These are phyloP conservation scores for Toxoplasma gondii DNA, from an alignment of 169 alveolate genomes.

Conservation along the genomic window DNA sequence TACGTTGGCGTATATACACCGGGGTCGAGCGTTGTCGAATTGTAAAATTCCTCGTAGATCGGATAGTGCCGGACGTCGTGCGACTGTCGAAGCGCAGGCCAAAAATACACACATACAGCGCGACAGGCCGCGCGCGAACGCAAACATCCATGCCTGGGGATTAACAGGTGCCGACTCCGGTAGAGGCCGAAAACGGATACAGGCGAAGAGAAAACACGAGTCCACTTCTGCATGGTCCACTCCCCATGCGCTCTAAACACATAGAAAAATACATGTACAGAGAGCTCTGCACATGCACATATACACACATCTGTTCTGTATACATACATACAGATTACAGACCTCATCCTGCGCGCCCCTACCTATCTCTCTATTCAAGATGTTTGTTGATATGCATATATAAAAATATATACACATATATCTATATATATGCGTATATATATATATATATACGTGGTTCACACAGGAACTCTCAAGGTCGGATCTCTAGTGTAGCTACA, in stretches of 20 bases:
- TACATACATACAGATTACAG: no score
- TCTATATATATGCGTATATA: not conserved
- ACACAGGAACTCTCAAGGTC: not conserved
- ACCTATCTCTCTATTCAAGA: no score
- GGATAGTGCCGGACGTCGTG: constrained; percentile 49
- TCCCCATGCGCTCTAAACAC: no score
- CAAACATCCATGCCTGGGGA: no score
- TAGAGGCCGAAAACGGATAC: no score
- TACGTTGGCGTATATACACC: not conserved
- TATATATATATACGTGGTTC: no score
- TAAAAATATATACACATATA: not conserved
- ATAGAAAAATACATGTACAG: not conserved
- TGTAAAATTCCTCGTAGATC: constrained; percentile 45
- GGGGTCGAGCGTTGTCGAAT: constrained; percentile 40
- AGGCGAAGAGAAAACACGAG: no score
- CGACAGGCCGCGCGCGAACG: not conserved
- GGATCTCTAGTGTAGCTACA: no score
- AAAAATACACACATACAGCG: not conserved
- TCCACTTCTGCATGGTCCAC: not conserved
- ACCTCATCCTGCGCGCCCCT: no score
- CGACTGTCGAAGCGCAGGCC: not conserved
- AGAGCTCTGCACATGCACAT: not conserved
- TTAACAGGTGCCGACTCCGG: no score
- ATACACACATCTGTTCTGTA: not conserved
- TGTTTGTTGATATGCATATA: not conserved